Conservation (phyloP, 2,329 filamentous ascomycete species). For the Aspergillus sp. region DNA sequence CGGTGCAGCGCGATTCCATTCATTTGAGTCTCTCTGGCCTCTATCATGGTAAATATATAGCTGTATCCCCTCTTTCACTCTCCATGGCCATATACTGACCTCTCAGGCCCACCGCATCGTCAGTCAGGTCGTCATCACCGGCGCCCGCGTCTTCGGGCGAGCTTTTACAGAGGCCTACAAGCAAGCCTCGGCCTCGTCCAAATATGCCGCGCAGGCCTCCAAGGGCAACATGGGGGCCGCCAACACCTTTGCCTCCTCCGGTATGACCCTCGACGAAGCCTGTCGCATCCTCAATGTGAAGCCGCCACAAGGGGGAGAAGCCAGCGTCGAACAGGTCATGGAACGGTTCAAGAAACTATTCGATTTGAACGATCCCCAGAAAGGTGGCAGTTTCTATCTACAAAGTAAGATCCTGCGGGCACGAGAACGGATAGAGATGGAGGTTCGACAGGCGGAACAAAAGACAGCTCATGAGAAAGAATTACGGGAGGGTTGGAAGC, state of each 20-base stretch:
- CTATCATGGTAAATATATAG: too few relatives aligned
- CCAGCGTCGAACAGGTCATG: slow-evolving; percentile 70
- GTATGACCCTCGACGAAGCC: slow-evolving; percentile 89
- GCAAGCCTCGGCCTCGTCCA: slow-evolving; percentile 79
- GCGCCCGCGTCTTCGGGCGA: slow-evolving; percentile 82
- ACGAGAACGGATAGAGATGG: slow-evolving; percentile 82
- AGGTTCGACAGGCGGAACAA: slow-evolving; percentile 65
- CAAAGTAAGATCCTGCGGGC: slow-evolving; percentile 94
- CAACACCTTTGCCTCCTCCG: slow-evolving; percentile 54
- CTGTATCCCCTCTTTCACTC: too few relatives aligned
- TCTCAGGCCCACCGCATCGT: slow-evolving; percentile 84
- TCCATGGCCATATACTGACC: too few relatives aligned
- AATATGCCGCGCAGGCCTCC: slow-evolving; percentile 67
- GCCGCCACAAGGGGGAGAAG: slow-evolving; percentile 68
- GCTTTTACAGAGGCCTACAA: slow-evolving; percentile 92
- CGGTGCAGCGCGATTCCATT: too few relatives aligned
- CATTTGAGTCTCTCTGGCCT: too few relatives aligned
- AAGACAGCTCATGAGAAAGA: slow-evolving; percentile 68
- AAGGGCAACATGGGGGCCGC: slow-evolving; percentile 47
- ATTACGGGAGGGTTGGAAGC: slow-evolving; percentile 78
- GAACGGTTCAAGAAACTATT: slow-evolving; percentile 90
- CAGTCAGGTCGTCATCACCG: slow-evolving; percentile 84
- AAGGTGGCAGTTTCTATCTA: slow-evolving; percentile 94
- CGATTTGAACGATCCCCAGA: slow-evolving; percentile 87
- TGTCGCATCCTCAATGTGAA: slow-evolving; percentile 96